Base-by-base conservation (phyloP, 2,329 filamentous ascomycete genomes). In the Aureobasidium uvarum region DNA sequence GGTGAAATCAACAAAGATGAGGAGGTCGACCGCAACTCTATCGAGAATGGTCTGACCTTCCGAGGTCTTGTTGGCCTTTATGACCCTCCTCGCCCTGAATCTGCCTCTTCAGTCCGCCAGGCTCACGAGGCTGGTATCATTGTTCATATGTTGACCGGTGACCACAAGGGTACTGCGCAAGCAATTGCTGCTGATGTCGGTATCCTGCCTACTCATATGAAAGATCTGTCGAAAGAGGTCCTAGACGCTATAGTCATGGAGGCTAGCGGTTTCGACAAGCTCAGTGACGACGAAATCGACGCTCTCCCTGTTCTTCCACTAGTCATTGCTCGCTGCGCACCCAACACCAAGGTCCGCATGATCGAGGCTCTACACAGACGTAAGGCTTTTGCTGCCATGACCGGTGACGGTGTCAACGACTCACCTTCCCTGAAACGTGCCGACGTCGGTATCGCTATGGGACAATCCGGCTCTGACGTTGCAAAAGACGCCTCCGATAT, bases 401-500 rank as follows among this genome's bases (percentile, higher is more conserved):
- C 91, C 20, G 91, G 91, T 66, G 91, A 96, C 71, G 91, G 91
- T 54, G 91, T 95, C 68, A 96, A 96, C 73, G 91, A 96, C 73
- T 90, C 90, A 1, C 91, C 91, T 0, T 92, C 90, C 5, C 82
- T 96, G 39, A 90, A 91, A 70, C 84, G 86, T 51, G 89, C 91
- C 2, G 92, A 96, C 72, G 90, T 96, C 6, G 91, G 90, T 69
- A 96, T 95, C 69, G 91, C 91, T 64, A 96, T 96, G 91, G 91
- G 91, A n/a, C 80, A 85, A 75, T 88, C 89, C 16, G 91, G 91
- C 1, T 92, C 88, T 13, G 91, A 95, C 71, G 91, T 96, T 7
- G 91, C 91, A 67, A 96, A 95, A 76, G 90, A 89, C 50, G 91
- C 91, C 74, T 81, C 91, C 70, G 75, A 96, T 72, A 95, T 96